These are phyloP conservation scores for Alisma plantagoaquatica DNA, from an alignment of 106 monocot species.

Conservation along the genomic window DNA sequence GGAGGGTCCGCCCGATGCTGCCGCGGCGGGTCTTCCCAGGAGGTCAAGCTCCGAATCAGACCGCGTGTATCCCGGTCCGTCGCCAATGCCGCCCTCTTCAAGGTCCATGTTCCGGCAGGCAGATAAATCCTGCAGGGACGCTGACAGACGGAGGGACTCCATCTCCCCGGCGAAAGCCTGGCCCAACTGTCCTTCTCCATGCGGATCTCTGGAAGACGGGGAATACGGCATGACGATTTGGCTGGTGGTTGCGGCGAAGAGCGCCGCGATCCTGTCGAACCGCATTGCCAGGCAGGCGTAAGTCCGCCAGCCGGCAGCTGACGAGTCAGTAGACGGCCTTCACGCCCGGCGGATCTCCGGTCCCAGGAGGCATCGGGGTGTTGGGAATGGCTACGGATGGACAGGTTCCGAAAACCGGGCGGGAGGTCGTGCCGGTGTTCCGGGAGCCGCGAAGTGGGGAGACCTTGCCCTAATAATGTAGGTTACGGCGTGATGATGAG, in stretches of 20 bases:
- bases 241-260: conserved; percentile 4
- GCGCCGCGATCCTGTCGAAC: conserved; percentile 5
- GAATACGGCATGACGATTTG: conserved; percentile 2
- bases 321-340: no score
- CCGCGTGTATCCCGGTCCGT: conserved; percentile 29
- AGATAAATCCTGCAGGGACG: conserved; percentile 69
- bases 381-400: no score
- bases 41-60: no score
- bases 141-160: conserved; percentile 54
- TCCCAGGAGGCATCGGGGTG: no score
- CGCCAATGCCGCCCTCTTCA: conserved; percentile 23
- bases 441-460: no score
- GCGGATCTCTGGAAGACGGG: conserved; percentile 6
- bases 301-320: no score
- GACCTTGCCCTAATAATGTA: no score
- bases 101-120: conserved; percentile 30
- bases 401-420: no score
- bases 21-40: conserved; percentile 38
- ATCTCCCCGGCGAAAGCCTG: not conserved
- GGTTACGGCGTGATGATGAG: no score
- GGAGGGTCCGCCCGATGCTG: conserved; percentile 74
- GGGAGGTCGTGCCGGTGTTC: no score
- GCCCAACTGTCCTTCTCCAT: not conserved
- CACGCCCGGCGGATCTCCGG: no score
- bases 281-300: conserved; percentile 9